A percentile compares a stretch with the other conserved stretches of the same genome.
Evolutionary conservation across 495 filamentous ascomycete genomes (phyloP).

Genomic region (Jackrogersella minutella): DNA sequence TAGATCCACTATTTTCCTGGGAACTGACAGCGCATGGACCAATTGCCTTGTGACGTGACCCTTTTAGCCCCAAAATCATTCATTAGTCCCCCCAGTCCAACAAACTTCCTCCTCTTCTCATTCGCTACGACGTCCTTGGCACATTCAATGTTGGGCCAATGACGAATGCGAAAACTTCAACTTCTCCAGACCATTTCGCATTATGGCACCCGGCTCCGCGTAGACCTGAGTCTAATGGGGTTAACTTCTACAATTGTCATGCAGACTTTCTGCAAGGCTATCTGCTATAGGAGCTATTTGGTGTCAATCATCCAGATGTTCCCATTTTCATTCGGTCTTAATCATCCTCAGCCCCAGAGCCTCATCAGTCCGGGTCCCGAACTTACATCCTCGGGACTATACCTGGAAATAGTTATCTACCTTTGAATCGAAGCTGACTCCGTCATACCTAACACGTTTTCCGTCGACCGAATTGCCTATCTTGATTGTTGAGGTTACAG

Average conservation of each 20-base stretch:
- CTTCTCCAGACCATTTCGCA: background rate
- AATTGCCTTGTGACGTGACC: constrained; percentile 35
- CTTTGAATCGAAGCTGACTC: no score
- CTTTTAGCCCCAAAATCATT: constrained; percentile 11
- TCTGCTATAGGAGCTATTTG: constrained; percentile 5
- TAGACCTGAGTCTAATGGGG: constrained; percentile 3
- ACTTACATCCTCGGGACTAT: background rate
- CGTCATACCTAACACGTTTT: no score
- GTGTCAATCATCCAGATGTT: constrained; percentile 20
- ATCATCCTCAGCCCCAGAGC: constrained; percentile 16
- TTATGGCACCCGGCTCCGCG: constrained; percentile 21
- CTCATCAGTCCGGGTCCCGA: constrained; percentile 16
- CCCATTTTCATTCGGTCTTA: background rate
- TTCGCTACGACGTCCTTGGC: constrained; percentile 24
- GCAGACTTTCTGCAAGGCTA: constrained; percentile 28
- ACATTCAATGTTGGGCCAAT: constrained; percentile 27
- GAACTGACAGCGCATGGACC: constrained; percentile 24
- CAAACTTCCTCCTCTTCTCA: background rate
- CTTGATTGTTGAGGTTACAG: constrained; percentile 1
- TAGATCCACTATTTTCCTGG: constrained; percentile 25
- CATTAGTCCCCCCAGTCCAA: constrained; percentile 10
- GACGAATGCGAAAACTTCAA: constrained; percentile 10
- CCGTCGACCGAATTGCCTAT: constrained; percentile 14
- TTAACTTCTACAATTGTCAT: background rate
- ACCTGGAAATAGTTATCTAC: no score